Base-by-base conservation (phyloP, 2,329 filamentous ascomycete species). In the Calonectria montana region DNA sequence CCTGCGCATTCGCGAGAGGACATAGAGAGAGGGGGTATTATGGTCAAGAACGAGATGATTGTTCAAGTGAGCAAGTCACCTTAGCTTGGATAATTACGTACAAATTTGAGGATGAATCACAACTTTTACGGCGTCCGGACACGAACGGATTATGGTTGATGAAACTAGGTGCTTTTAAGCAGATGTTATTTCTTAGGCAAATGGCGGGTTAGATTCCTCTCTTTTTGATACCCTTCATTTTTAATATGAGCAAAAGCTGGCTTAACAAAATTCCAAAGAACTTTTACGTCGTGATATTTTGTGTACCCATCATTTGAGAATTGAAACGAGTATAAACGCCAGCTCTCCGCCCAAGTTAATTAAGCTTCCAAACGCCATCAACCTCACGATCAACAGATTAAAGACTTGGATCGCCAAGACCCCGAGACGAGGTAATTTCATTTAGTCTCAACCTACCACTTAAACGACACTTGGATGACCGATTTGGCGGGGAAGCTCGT, bases 11-110 rank as follows among this genome's bases (percentile, higher is more conserved):
- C 39, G 3, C 43, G 21, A 0, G 57, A 65, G 2, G 70, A 73
- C 5, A 41, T 13, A 4, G 21, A 48, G 6, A 69, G 65, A 1
- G 77, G 77, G 7, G 76, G 77, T 7, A 79, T 79, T 1, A 73
- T 78, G 68, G 77, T 79, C 1, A 79, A 77, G 70, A 79, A 78
- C 21, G 76, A 79, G 35, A 79, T 76, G 0, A 70, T 12, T 6
- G 3, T 59, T 23, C 31, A 23, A 16, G 53, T 39, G 18, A 39
- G 31, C 31, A 59, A 23, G 31, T 39, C 53, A 16, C 53, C 35
- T 23, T 59, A 59, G 53, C 13, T n/a, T 59, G n/a, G 18, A 16
- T 21, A 25, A 25, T 15, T 59, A 25, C 21, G 10, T 27, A 39
- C 13, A 59, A 59, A 18, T 59, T 25, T 21, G 35, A 39, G n/a